Conservation (phyloP, 768 basidiomycete genomes). For the Chlorophyllum brunneum region DNA sequence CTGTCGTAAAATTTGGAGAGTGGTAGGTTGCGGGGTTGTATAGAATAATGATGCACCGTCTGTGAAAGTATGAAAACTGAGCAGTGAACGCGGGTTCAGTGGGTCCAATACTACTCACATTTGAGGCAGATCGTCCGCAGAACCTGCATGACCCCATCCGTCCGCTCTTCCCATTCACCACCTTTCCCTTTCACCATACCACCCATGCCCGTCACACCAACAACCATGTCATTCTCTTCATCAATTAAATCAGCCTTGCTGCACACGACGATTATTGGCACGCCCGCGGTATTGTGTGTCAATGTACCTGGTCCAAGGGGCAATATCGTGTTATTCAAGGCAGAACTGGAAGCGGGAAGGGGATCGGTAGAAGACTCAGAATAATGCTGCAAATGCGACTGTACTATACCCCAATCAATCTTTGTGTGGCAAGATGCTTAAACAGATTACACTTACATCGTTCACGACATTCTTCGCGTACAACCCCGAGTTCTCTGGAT, state of each 20-base stretch:
- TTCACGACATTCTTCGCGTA: slow-evolving; percentile 78
- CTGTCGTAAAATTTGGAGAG: slow-evolving; percentile 72
- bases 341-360: slow-evolving; percentile 54
- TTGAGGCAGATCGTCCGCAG: slow-evolving; percentile 88
- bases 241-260: slow-evolving; percentile 94
- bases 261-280: slow-evolving; percentile 87
- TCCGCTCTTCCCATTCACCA: slow-evolving; percentile 91
- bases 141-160: slow-evolving; percentile 94
- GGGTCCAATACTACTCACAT: slow-evolving; percentile 50
- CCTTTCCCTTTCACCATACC: slow-evolving; percentile 91
- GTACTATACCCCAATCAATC: slow-evolving; percentile 47
- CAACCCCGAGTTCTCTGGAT: slow-evolving; percentile 68
- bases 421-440: slow-evolving; percentile 10
- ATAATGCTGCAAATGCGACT: slow-evolving; percentile 88
- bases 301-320: slow-evolving; percentile 85
- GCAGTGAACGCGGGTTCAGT: not conserved
- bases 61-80: slow-evolving; percentile 24
- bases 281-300: slow-evolving; percentile 80
- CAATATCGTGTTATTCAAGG: slow-evolving; percentile 63
- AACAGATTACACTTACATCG: slow-evolving; percentile 43
- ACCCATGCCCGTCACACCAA: slow-evolving; percentile 80
- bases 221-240: slow-evolving; percentile 67
- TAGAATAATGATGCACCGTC: slow-evolving; percentile 94
- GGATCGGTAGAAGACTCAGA: slow-evolving; percentile 73
- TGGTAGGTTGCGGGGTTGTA: slow-evolving; percentile 76